Evolutionary conservation across 495 filamentous ascomycete genomes (phyloP).

Genomic region (Tuber magnatum): DNA sequence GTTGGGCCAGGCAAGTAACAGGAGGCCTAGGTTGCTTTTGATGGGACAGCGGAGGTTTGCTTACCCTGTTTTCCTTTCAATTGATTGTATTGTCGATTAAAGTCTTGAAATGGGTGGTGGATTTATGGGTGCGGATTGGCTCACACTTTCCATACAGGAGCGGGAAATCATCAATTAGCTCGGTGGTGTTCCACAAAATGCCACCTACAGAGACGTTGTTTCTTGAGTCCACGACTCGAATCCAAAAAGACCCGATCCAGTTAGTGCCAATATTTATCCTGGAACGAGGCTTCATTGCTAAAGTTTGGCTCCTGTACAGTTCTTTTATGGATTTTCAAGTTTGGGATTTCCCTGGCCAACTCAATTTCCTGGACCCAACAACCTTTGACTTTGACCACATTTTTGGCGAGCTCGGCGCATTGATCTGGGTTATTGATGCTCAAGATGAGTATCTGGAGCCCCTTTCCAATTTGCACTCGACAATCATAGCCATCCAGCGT

Average conservation of each 20-base stretch:
- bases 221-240: conserved; percentile 82
- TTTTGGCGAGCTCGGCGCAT: conserved; percentile 82
- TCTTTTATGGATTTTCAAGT: conserved; percentile 99
- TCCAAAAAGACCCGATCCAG: conserved; percentile 90
- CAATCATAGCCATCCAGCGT: conserved; percentile 77
- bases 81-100: neutral
- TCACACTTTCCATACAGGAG: conserved; percentile 55
- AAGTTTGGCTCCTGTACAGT: conserved; percentile 46
- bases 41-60: conserved; percentile 91
- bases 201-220: conserved; percentile 91
- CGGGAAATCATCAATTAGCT: conserved; percentile 95
- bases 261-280: conserved; percentile 46
- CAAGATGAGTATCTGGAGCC: conserved; percentile 94
- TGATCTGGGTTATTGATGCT: conserved; percentile 98
- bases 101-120: neutral
- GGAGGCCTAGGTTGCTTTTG: conserved; percentile 76
- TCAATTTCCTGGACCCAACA: conserved; percentile 75
- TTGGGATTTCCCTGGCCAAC: conserved; percentile 92
- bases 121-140: conserved; percentile 15
- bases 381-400: conserved; percentile 84
- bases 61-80: conserved; percentile 5
- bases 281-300: conserved; percentile 21
- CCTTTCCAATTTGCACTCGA: conserved; percentile 73
- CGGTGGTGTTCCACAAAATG: conserved; percentile 96
- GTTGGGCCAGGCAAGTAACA: conserved; percentile 41